Conservation (phyloP, 1,284 basidiomycete species). For the Cutaneotrichosporon daszewskae region DNA sequence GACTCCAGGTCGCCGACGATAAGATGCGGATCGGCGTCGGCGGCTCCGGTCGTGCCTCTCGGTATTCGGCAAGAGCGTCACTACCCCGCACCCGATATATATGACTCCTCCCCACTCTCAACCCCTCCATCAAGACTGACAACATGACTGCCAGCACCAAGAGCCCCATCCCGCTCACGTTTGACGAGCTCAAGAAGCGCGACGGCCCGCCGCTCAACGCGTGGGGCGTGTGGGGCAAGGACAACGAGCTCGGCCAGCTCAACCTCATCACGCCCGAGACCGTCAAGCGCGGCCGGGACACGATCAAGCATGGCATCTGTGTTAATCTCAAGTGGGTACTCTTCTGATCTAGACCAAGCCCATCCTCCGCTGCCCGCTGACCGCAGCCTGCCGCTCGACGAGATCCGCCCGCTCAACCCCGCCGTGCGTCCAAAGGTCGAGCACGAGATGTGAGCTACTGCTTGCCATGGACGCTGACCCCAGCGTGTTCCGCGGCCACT, state of each 20-base stretch:
- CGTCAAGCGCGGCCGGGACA: slow-evolving; percentile 26
- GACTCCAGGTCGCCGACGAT: no score
- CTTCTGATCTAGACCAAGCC: neutral
- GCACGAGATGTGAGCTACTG: slow-evolving; percentile 1
- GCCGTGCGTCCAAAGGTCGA: neutral
- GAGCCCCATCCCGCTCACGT: slow-evolving; percentile 8
- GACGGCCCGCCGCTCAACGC: slow-evolving; percentile 31
- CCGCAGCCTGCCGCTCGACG: slow-evolving; percentile 6
- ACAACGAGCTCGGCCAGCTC: slow-evolving; percentile 32
- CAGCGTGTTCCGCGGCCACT: slow-evolving; percentile 8
- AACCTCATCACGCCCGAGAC: slow-evolving; percentile 32
- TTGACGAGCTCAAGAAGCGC: slow-evolving; percentile 21
- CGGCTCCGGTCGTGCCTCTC: no score
- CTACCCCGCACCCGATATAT: no score
- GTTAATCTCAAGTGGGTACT: slow-evolving; percentile 33
- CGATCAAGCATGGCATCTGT: slow-evolving; percentile 27
- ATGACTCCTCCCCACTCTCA: no score
- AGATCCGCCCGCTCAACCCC: neutral
- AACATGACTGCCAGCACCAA: neutral
- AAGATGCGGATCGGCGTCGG: no score
- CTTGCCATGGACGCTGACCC: neutral
- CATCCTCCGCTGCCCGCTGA: no score
- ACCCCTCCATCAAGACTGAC: neutral
- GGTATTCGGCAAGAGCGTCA: no score
- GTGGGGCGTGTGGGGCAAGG: slow-evolving; percentile 29